phyloP scores from a whole-genome alignment of 495 filamentous ascomycete genomes.

The Podospora pseudoanserina region DNA sequence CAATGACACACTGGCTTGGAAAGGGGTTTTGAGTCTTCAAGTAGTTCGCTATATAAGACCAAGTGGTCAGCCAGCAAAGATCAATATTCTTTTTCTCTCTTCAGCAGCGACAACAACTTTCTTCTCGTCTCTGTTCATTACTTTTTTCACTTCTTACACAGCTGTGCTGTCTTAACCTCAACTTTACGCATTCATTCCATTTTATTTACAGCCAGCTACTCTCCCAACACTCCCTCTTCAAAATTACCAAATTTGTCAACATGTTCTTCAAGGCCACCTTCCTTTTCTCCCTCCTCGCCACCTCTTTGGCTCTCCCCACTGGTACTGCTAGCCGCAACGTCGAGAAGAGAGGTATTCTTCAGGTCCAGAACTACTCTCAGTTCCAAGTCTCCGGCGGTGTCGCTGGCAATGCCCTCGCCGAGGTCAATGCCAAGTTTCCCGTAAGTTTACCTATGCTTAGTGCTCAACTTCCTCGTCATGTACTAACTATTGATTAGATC shows the following conservation, averaged over 20 bases:
- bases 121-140: conserved; percentile 11
- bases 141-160: conserved; percentile 18
- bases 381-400: conserved; percentile 43
- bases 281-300: conserved; percentile 31
- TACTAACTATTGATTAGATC: conserved; percentile 24
- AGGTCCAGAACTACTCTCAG: conserved; percentile 26
- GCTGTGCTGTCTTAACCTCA: conserved; percentile 26
- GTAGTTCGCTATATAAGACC: background rate
- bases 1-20: background rate
- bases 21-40: background rate
- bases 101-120: conserved; percentile 11
- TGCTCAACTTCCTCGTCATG: background rate
- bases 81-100: background rate
- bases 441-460: conserved; percentile 21
- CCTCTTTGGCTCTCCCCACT: conserved; percentile 25
- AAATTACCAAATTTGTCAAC: conserved; percentile 16
- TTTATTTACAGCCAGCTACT: background rate
- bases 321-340: conserved; percentile 5
- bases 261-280: conserved; percentile 33
- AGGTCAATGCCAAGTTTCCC: conserved; percentile 44
- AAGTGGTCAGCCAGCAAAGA: background rate
- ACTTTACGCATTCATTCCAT: conserved; percentile 8
- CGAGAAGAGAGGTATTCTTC: conserved; percentile 21
- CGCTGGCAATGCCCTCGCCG: conserved; percentile 41
- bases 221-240: background rate